Base-by-base conservation (phyloP, 2,329 filamentous ascomycete genomes). In the Delphinella strobiligena region DNA sequence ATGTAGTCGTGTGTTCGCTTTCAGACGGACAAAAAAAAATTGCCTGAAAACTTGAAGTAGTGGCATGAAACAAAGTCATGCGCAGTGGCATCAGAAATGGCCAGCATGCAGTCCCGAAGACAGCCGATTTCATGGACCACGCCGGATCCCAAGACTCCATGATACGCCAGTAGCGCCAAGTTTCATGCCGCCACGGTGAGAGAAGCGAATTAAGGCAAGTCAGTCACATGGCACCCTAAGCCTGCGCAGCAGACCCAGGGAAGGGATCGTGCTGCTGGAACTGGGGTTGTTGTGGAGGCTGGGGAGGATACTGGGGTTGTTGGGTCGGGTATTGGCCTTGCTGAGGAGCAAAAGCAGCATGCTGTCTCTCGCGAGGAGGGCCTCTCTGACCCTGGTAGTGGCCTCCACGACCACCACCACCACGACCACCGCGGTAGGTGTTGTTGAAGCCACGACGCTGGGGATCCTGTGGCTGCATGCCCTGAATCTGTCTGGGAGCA, bases 401-500 rank as follows among this genome's bases (percentile, higher is more conserved):
- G n/a, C 49, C 48, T 11, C 48, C 41, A 37, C 49, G 51, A 16
- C 54, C 51, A 19, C 54, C 53, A 22, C 56, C 55, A 11, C 54
- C 51, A 19, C 54, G 49, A 14, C 51, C 52, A 17, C 53, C 50
- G 19, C 49, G 46, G 53, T 56, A 30, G 55, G 58, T 19, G 51
- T 54, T 33, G 52, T 55, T 43, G 54, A 57, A 42, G 51, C 51
- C 43, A 56, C 45, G 47, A 36, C 49, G 45, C 32, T 46, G 50
- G n/a, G 38, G 40, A 14, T 38, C 38, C 34, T 47, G 47, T 36
- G 48, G 48, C 43, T 47, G 46, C 36, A 38, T 36, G 9, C 33
- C 33, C 34, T 49, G 43, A 53, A 49, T 45, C 38, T 53, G 60
- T 33, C 52, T 51, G 9, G 62, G 61, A 17, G 70, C 61, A 56